Percentiles rank a stretch among this genome's conserved stretches.
Evolutionary conservation across 148 eudicot genomes (phyloP).

Genomic region (Fagopyrum homotropicum): DNA sequence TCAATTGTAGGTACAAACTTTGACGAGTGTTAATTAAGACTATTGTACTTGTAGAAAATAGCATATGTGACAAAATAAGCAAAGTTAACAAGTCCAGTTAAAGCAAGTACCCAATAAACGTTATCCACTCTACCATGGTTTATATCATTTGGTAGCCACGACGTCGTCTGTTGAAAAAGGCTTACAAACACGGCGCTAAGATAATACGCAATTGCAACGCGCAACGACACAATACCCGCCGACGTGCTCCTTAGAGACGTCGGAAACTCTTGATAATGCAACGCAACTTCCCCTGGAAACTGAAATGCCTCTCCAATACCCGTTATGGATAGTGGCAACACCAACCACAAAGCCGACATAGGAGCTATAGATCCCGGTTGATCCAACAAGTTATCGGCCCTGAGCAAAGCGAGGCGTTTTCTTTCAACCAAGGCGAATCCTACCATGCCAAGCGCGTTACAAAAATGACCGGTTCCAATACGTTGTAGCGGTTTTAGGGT

Average conservation of each 20-base stretch:
- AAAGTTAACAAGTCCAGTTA: too few species aligned
- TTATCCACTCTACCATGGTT: too few species aligned
- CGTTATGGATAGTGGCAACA: conserved; percentile 30
- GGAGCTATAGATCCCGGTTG: conserved; percentile 28
- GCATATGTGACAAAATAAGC: too few species aligned
- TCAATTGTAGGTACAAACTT: too few species aligned
- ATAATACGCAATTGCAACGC: conserved; percentile 29
- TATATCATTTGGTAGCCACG: too few species aligned
- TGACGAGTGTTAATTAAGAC: too few species aligned
- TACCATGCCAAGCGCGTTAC: conserved; percentile 25
- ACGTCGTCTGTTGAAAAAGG: background rate
- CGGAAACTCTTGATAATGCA: conserved; percentile 44
- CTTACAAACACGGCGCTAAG: conserved; percentile 28
- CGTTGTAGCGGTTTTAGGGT: conserved; percentile 25
- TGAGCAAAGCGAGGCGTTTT: conserved; percentile 22
- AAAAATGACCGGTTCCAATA: conserved; percentile 31
- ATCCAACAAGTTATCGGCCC: background rate
- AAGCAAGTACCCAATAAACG: too few species aligned
- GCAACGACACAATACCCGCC: conserved; percentile 28
- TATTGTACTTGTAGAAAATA: too few species aligned
- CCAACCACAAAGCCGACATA: conserved; percentile 43
- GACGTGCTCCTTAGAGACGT: conserved; percentile 25
- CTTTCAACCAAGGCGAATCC: conserved; percentile 40
- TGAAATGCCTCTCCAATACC: conserved; percentile 48
- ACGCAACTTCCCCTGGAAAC: conserved; percentile 28